Conservation (phyloP, 1,284 basidiomycete genomes). For the Spongiforma sp. region DNA sequence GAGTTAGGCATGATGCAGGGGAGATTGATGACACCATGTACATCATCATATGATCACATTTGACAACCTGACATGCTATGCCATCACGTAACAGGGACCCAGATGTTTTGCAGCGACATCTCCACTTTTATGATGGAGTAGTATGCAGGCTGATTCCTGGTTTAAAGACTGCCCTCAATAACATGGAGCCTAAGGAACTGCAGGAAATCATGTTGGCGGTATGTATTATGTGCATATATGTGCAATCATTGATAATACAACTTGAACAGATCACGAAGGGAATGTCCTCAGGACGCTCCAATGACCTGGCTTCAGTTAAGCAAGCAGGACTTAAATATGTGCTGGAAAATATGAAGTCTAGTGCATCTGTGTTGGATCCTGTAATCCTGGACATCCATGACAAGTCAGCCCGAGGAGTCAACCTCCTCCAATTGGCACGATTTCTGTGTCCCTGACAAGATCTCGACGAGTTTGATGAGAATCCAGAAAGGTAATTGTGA, state of each 20-base stretch:
- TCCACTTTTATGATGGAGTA: background rate
- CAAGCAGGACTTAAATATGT: slow-evolving; percentile 6
- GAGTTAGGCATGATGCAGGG: background rate
- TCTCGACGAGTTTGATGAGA: slow-evolving; percentile 9
- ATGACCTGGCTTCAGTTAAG: slow-evolving; percentile 3
- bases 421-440: slow-evolving; percentile 5
- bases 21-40: background rate
- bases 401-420: slow-evolving; percentile 4
- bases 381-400: background rate
- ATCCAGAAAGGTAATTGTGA: slow-evolving; percentile 1
- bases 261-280: background rate
- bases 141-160: background rate
- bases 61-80: background rate
- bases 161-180: background rate
- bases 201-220: background rate
- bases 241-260: background rate
- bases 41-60: too few relatives aligned
- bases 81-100: background rate
- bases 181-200: background rate
- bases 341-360: background rate
- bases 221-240: slow-evolving; percentile 6
- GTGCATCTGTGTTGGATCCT: background rate
- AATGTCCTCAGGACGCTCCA: background rate
- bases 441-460: slow-evolving; percentile 5
- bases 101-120: background rate